Evolutionary conservation across 768 basidiomycete genomes (phyloP), one percentile per base, ranked within the genome.

Genomic region (Phylloporus sp.): DNA sequence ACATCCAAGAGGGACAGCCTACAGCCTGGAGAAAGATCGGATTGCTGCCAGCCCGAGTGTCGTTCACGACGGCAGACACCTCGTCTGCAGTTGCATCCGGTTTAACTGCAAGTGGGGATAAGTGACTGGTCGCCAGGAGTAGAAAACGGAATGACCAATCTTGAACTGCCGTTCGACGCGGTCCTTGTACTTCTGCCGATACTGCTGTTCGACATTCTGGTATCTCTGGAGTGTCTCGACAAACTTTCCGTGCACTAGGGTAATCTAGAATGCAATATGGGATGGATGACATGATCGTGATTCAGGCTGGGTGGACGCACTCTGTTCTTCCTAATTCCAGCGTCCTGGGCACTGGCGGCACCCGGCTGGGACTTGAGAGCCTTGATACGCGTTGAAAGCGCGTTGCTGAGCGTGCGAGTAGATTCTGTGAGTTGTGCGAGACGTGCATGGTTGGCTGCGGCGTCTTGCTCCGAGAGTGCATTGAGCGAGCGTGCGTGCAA

Each of bases 41-140:
- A 22, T 73, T 79, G 34, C 41, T 43, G 28, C 77, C 77, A 23
- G 79, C 76, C 48, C 70, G 70, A 45, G 78, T 80, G 52, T 84
- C 80, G 41, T 86, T 74, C 3, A 86, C 81, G 28, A 82, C 80
- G 22, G 80, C 71, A 48, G 77, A 71, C 28, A 95, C 71, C 61
- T 95, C 90, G 48, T 90, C 84, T 10, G 79, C 77, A 23, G 89
- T 82, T 17, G 92, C 92, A 56, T 90, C 80, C 3, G 90, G 89
- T 65, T 94, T 93, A 37, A 91, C 90, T 89, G 48, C 3, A 18
- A 23, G 31, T 11, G 18, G 1, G 10, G 24, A 26, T 14, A 18
- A 24, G 28, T 4, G 23, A 39, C 6, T 17, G 31, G 29, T 28
- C 22, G 22, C 17, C n/a, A 9, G 27, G 31, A n/a, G 8, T 26